A percentile compares a stretch with the other conserved stretches of the same genome.
Conservation (phyloP, 2,329 filamentous ascomycete genomes). For the Aspergillus pseudoterreus region DNA sequence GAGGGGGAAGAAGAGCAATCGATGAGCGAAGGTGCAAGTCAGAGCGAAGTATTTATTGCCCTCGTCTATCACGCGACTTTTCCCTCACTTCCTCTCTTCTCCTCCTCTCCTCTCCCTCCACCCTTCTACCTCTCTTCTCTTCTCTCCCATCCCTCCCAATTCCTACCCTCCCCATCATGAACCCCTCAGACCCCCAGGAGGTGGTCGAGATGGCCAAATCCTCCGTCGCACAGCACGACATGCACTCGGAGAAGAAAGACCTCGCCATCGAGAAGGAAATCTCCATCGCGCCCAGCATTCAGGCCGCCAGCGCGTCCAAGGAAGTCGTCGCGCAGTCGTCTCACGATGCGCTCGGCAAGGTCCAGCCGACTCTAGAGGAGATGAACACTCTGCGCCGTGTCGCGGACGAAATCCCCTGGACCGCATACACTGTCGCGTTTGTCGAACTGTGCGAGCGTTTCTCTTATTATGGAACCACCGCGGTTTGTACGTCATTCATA, state of each 20-base stretch:
- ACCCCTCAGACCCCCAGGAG: conserved; percentile 23
- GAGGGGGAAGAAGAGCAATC: too few species aligned
- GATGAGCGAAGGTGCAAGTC: neutral
- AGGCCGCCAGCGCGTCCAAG: neutral
- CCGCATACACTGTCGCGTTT: conserved; percentile 66
- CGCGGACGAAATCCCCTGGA: conserved; percentile 53
- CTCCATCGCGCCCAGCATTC: conserved; percentile 5
- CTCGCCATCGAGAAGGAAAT: conserved; percentile 4
- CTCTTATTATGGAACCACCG: conserved; percentile 70
- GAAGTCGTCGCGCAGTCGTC: neutral
- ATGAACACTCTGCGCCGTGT: conserved; percentile 33
- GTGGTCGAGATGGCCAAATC: conserved; percentile 22
- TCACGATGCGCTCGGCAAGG: neutral
- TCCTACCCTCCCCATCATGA: conserved; percentile 15
- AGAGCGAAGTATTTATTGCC: neutral
- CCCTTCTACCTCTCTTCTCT: conserved; percentile 1
- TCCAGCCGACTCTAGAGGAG: conserved; percentile 29
- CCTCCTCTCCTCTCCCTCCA: neutral
- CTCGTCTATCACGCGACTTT: neutral
- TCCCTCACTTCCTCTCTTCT: neutral
- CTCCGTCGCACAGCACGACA: conserved; percentile 17
- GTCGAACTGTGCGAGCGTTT: conserved; percentile 74
- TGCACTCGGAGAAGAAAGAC: conserved; percentile 13
- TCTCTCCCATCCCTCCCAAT: neutral
- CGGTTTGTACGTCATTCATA: conserved; percentile 52